Evolutionary conservation across 257 asterid genomes (phyloP), one percentile per base, ranked within the genome.

Genomic region (Fraxinus excelsior): DNA sequence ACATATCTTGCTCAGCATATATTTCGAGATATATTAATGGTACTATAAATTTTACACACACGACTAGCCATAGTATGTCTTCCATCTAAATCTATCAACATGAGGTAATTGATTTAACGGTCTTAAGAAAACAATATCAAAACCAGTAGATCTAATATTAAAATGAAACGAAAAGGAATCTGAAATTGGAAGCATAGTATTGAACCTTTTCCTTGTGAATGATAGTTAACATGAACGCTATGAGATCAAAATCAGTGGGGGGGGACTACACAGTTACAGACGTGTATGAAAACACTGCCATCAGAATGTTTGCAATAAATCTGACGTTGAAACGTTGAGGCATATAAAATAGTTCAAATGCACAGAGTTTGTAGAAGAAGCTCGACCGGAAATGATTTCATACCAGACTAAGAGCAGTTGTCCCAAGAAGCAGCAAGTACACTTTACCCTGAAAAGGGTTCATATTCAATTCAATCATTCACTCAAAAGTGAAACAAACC

Each of bases 361-460:
- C 64, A n/a, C 25, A n/a, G 18, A 58, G 23, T 23, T 60, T 23
- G 13, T 2, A 60, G 18, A 60, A 21, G 29, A 21, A 60, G 67
- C 31, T 60, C 2, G 32, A 60, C 14, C 5, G 32, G 31, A 60
- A 25, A 80, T 49, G 51, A 56, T 53, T 23, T 51, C 78, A 37
- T 83, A 87, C 91, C 89, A 87, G 84, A 84, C 99, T 95, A 82
- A 95, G 97, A 73, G 99, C 97, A 70, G 99, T 95, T 21, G 98
- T 93, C 84, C 99, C 99, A 60, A 95, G 97, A 66, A 95, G 98
- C 84, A 95, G 91, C 79, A 93, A 87, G 86, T 95, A 95, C 72
- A 95, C 90, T 83, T 93, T 95, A 28, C 97, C 98, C 98, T 92
- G 85, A 70, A 74, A 80, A 72, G 70, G 72, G 60, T n/a, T 11